Evolutionary conservation across 1,284 basidiomycete species (phyloP).

Genomic region (Ganoderma lucidum): DNA sequence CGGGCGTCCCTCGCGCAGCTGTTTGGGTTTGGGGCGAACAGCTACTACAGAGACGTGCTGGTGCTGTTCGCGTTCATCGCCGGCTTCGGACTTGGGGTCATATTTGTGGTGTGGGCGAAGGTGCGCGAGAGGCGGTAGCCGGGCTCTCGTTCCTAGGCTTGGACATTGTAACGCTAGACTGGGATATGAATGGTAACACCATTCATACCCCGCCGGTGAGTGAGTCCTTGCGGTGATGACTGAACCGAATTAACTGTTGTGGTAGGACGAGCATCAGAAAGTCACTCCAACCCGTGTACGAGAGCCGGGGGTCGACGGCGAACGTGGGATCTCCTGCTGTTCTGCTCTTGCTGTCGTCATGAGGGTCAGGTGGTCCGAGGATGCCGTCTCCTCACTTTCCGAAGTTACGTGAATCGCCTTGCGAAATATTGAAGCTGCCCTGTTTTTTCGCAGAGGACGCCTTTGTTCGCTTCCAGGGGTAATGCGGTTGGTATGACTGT

Average conservation of each 20-base stretch:
- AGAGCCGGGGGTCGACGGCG: background rate
- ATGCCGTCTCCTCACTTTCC: background rate
- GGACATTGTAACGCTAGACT: background rate
- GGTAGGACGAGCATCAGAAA: background rate
- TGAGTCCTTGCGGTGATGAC: background rate
- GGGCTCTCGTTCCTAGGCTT: background rate
- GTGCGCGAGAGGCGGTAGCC: slow-evolving; percentile 72
- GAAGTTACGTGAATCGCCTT: background rate
- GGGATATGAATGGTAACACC: too few relatives aligned
- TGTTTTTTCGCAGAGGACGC: background rate
- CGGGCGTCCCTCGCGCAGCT: slow-evolving; percentile 50
- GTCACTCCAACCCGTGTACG: background rate
- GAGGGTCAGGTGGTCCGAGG: background rate
- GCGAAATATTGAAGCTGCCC: background rate
- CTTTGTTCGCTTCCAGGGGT: background rate
- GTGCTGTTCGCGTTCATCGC: slow-evolving; percentile 86
- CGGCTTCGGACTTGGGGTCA: slow-evolving; percentile 74
- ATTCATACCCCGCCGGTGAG: background rate
- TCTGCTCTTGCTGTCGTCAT: background rate
- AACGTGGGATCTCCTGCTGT: background rate
- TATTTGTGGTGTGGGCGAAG: slow-evolving; percentile 76
- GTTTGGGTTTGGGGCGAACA: slow-evolving; percentile 81
- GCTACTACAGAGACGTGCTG: slow-evolving; percentile 88
- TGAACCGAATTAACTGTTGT: background rate
- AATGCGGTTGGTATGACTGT: background rate